A percentile compares a stretch with the other conserved stretches of the same genome.
Evolutionary conservation across 257 asterid species (phyloP).

Genomic region (Rehmannia glutinosa): DNA sequence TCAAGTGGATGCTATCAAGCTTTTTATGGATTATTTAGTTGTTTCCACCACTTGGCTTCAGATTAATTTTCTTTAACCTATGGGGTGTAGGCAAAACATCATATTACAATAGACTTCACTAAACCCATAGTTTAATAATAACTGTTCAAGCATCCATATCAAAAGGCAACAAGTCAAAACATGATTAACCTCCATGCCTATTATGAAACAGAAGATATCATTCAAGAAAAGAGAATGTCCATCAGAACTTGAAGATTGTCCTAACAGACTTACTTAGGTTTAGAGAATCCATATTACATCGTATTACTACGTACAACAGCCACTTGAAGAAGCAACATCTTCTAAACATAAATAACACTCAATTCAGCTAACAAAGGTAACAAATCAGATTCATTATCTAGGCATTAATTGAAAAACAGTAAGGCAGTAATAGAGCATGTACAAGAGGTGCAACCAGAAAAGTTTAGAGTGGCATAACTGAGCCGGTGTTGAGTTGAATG

Average conservation of each 20-base stretch:
- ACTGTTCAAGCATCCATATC: background rate
- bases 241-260: background rate
- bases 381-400: background rate
- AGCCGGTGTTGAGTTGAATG: background rate
- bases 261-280: background rate
- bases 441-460: background rate
- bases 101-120: background rate
- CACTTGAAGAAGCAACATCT: background rate
- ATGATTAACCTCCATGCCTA: background rate
- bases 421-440: background rate
- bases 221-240: background rate
- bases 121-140: conserved; percentile 3
- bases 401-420: background rate
- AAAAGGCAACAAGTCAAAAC: background rate
- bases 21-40: background rate
- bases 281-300: background rate
- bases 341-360: background rate
- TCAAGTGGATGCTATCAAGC: background rate
- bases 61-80: background rate
- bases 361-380: background rate
- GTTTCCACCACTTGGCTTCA: background rate
- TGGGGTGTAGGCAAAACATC: background rate
- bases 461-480: background rate
- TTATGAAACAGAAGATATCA: background rate
- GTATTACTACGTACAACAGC: background rate